phyloP scores from a whole-genome alignment of 1,284 basidiomycete species.

The Meira nashicola region DNA sequence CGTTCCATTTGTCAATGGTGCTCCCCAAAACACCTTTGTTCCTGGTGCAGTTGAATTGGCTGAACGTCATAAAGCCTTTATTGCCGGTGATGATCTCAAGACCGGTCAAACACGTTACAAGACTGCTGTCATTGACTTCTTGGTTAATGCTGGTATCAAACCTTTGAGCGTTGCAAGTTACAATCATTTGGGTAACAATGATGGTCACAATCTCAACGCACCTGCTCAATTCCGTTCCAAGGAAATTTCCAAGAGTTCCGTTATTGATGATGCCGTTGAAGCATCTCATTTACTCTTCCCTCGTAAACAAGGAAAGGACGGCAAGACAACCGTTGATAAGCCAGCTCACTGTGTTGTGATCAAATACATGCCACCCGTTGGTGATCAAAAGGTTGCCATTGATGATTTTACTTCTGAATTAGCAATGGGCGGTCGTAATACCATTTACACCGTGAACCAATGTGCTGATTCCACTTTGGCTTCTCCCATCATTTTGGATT shows the following conservation, averaged over 20 bases:
- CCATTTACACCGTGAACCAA: conserved; percentile 36
- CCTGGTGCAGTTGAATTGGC: conserved; percentile 91
- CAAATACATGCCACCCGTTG: conserved; percentile 68
- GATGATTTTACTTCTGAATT: conserved; percentile 96
- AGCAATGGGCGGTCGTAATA: conserved; percentile 60
- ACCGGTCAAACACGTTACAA: conserved; percentile 59
- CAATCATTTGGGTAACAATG: conserved; percentile 99
- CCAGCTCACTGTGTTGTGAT: conserved; percentile 91
- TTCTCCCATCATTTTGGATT: conserved; percentile 89
- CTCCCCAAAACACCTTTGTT: conserved; percentile 98
- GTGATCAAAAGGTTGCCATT: conserved; percentile 80
- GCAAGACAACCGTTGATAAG: conserved; percentile 59
- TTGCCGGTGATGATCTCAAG: conserved; percentile 97
- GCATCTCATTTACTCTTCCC: conserved; percentile 81
- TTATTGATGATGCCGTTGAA: conserved; percentile 69
- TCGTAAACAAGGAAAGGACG: conserved; percentile 51
- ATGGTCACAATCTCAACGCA: conserved; percentile 87
- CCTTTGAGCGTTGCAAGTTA: conserved; percentile 93
- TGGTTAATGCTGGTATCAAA: conserved; percentile 98
- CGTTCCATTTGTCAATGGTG: conserved; percentile 92
- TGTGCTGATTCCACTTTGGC: conserved; percentile 84
- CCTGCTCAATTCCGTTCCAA: conserved; percentile 92
- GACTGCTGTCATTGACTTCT: conserved; percentile 92
- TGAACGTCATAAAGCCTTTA: conserved; percentile 82
- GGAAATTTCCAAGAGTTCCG: conserved; percentile 80